Evolutionary conservation across 768 basidiomycete genomes (phyloP), one percentile per base, ranked within the genome.

Genomic region (Lactarius indigo): DNA sequence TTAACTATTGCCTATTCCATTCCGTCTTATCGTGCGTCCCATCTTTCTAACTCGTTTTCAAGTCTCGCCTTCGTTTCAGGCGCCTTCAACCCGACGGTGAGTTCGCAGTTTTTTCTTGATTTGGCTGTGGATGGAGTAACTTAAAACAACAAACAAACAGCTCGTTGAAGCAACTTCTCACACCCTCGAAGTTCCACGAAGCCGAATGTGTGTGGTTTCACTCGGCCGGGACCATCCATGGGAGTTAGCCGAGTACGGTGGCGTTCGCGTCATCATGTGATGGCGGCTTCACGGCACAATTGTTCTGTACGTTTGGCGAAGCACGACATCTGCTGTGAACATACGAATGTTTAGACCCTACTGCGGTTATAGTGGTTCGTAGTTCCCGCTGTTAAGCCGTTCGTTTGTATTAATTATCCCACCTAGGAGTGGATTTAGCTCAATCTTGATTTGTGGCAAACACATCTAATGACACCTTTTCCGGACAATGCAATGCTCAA

Each of bases 131-230:
- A 39, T 39, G 15, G 59, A 54, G 37, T 20, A n/a, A n/a, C 3
- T 37, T 9, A 2, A 17, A 23, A 37, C 12, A 63, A 60, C 33
- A 17, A 35, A 31, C 26, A 33, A 44, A 44, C 23, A 69, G 70
- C 68, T 69, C 37, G 64, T 69, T 2, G 70, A 66, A 13, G 64
- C 68, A 13, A 65, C 63, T 7, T 69, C 70, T 26, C 59, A 41
- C 33, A 35, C 56, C 35, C 64, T 71, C 1, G 42, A 66, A 3
- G 52, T 69, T 23, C 65, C 70, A 1, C 59, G 63, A n/a, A 66
- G 64, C 47, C 64, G 68, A 23, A 71, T 71, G 70, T 71, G 68
- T 54, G 52, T 66, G 9, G 23, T 69, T n/a, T 66, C 68, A 2
- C 63, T 69, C 18, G 56, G 62, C 20, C 55, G 63, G 18, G 30